Base-by-base conservation (phyloP, 805 yeast species). In the Kluyveromyces siamensis region DNA sequence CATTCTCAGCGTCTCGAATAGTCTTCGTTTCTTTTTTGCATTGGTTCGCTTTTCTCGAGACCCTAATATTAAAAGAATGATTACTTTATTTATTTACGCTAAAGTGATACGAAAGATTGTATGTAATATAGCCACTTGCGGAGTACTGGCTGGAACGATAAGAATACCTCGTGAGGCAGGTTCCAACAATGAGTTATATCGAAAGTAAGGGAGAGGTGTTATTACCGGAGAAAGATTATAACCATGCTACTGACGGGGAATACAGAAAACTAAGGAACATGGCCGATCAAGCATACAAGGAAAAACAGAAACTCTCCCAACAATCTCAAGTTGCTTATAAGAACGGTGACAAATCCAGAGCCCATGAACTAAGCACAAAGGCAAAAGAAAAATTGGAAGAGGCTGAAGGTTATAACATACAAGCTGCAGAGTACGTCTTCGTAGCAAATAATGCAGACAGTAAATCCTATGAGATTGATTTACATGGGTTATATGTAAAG, bases 351-450 rank as follows among this genome's bases (percentile, higher is more conserved):
- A 82, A 82, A 48, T 75, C 73, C 11, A 68, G 67, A 54, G 98
- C 98, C 1, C 82, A 84, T 55, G 78, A 79, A 51, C 71, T 86
- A 50, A 84, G 95, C 45, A 80, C 78, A 37, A 69, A 81, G 60
- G 83, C 91, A 33, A 83, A 87, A 60, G 62, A 73, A 51, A 80
- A 79, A 51, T 72, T 71, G 27, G 66, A 60, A 0, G 68, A 81
- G 54, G 93, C 88, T 35, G 95, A 88, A 41, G 63, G 71, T 37
- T 79, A 74, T 62, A 90, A 90, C 66, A 69, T 72, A 17, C 79
- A 81, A 65, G 99, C 98, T 4, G 97, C 96, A 1, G 87, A 83
- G 63, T 89, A 83, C 60, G 96, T 87, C 1, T 91, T 91, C 64
- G 72, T 82, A 40, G 90, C 85, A 55, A 91, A 91, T 65, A 91